These are phyloP conservation scores for Elaeis guineensis DNA, from an alignment of 176 grass and related monocot species.

Conservation along the genomic window DNA sequence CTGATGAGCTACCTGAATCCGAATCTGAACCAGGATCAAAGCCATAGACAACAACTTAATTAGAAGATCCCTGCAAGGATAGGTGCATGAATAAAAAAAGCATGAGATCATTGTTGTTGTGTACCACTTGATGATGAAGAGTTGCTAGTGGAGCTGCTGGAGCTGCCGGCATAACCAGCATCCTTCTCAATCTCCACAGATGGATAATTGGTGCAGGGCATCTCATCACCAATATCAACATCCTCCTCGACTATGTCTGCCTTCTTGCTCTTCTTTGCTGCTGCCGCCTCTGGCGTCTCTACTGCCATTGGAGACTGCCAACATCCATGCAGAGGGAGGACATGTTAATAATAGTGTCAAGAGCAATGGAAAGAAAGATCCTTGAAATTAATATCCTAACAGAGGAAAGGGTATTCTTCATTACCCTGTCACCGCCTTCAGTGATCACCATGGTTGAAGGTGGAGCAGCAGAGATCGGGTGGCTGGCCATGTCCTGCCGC, in stretches of 20 bases:
- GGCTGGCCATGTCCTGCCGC: conserved; percentile 26
- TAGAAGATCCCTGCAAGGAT: too few species aligned
- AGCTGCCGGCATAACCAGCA: conserved; percentile 34
- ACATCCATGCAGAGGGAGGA: background rate
- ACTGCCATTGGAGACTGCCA: conserved; percentile 1
- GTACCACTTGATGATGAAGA: conserved; percentile 66
- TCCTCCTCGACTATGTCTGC: conserved; percentile 59
- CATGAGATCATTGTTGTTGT: background rate
- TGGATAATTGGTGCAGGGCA: conserved; percentile 58
- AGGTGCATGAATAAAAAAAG: too few species aligned
- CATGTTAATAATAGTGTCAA: background rate
- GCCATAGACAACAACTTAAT: too few species aligned
- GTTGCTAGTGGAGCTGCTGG: conserved; percentile 48
- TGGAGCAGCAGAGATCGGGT: background rate
- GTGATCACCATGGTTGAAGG: background rate
- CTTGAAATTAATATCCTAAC: too few species aligned
- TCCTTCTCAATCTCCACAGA: conserved; percentile 75
- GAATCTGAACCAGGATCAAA: conserved; percentile 33
- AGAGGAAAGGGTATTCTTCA: too few species aligned
- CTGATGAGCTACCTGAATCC: conserved; percentile 51
- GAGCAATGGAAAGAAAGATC: background rate
- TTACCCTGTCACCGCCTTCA: conserved; percentile 1
- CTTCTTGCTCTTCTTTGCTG: conserved; percentile 17
- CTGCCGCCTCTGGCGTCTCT: conserved; percentile 1
- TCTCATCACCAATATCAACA: conserved; percentile 86